phyloP scores from a whole-genome alignment of 2,329 filamentous ascomycete species.

The Sclerotinia borealis region DNA sequence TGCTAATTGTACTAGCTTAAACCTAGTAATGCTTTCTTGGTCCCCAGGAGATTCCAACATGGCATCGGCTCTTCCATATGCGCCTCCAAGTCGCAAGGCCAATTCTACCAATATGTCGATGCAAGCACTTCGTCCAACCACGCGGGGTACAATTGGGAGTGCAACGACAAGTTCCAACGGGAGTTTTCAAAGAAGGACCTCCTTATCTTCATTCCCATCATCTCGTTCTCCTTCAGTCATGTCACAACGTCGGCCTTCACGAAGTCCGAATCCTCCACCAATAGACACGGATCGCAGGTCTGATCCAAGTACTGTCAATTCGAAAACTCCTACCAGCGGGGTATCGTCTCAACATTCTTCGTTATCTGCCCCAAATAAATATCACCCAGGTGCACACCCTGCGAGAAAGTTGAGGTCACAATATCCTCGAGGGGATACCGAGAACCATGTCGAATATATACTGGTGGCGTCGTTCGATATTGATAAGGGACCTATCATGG shows the following conservation, averaged over 20 bases:
- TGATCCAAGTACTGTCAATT: conserved; percentile 50
- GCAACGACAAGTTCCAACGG: conserved; percentile 29
- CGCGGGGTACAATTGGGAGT: conserved; percentile 22
- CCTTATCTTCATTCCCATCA: conserved; percentile 57
- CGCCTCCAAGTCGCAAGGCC: conserved; percentile 17
- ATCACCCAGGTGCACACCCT: conserved; percentile 46
- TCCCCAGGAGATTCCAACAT: conserved; percentile 10
- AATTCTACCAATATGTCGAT: conserved; percentile 19
- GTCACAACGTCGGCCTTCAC: conserved; percentile 46
- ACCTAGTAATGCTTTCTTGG: conserved; percentile 15
- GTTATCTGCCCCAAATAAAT: conserved; percentile 45
- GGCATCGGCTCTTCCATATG: conserved; percentile 18
- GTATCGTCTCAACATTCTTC: conserved; percentile 55
- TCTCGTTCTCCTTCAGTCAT: conserved; percentile 53
- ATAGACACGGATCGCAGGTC: conserved; percentile 51
- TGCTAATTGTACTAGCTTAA: conserved; percentile 9
- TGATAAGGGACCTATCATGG: conserved; percentile 93
- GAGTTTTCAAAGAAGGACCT: conserved; percentile 41
- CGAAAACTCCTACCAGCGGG: conserved; percentile 53
- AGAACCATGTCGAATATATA: conserved; percentile 99
- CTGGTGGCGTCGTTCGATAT: conserved; percentile 97
- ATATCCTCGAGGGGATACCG: conserved; percentile 64
- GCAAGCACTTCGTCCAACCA: conserved; percentile 25
- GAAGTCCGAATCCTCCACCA: conserved; percentile 45
- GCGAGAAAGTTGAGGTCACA: conserved; percentile 61